phyloP scores from a whole-genome alignment of 2,329 filamentous ascomycete species.

The Paracorniculantispora psalliotae region DNA sequence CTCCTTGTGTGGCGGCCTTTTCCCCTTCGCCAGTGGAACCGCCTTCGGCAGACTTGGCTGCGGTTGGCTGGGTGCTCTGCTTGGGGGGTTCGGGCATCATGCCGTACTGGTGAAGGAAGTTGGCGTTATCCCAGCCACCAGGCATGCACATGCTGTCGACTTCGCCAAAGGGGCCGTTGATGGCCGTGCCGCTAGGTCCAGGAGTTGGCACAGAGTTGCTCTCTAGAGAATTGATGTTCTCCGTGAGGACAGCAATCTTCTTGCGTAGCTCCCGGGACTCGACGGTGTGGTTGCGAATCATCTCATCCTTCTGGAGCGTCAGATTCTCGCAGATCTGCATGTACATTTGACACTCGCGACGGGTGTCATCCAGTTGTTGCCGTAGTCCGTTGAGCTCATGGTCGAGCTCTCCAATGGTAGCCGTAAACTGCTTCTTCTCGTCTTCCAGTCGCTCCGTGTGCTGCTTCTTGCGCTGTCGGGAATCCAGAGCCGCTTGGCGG shows the following conservation, averaged over 20 bases:
- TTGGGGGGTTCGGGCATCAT: slow-evolving; percentile 57
- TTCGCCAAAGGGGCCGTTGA: slow-evolving; percentile 67
- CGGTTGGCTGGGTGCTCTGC: slow-evolving; percentile 51
- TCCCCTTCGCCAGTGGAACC: slow-evolving; percentile 40
- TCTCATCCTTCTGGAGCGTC: slow-evolving; percentile 83
- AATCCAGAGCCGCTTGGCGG: slow-evolving; percentile 94
- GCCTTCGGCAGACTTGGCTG: slow-evolving; percentile 45
- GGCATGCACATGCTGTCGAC: slow-evolving; percentile 84
- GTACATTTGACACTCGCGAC: slow-evolving; percentile 68
- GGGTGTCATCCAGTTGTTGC: slow-evolving; percentile 64
- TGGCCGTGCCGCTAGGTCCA: slow-evolving; percentile 53
- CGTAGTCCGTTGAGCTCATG: slow-evolving; percentile 68
- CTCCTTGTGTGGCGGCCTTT: slow-evolving; percentile 68
- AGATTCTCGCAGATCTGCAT: slow-evolving; percentile 71
- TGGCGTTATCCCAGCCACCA: slow-evolving; percentile 71
- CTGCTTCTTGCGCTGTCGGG: slow-evolving; percentile 94
- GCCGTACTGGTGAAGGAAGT: slow-evolving; percentile 66
- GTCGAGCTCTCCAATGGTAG: slow-evolving; percentile 71
- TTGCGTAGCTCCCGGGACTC: slow-evolving; percentile 90
- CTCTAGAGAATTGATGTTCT: slow-evolving; percentile 67
- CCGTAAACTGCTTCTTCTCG: slow-evolving; percentile 88
- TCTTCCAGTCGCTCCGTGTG: slow-evolving; percentile 95
- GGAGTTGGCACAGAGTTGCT: slow-evolving; percentile 40
- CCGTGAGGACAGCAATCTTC: slow-evolving; percentile 78
- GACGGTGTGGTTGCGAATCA: slow-evolving; percentile 81